Conservation (phyloP, 345 rosid species). For the Arabis alpina region DNA sequence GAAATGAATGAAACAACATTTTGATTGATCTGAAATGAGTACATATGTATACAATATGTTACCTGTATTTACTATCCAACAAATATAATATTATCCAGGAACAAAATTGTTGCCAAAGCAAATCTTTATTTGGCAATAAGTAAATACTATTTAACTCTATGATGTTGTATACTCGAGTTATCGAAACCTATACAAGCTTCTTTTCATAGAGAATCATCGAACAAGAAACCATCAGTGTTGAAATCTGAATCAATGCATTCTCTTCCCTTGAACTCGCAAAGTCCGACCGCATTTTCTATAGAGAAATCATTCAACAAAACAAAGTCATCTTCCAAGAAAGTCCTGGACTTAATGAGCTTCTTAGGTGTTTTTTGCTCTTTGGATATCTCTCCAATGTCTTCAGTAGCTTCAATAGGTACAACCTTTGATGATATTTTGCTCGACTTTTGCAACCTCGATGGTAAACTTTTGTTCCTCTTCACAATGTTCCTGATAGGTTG, state of each 20-base stretch:
- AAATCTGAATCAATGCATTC: conserved; percentile 57
- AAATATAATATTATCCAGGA: conserved; percentile 21
- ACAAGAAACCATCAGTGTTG: conserved; percentile 47
- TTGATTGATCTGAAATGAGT: conserved; percentile 4
- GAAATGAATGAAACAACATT: not conserved
- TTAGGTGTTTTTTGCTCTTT: conserved; percentile 23
- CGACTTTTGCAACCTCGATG: conserved; percentile 49
- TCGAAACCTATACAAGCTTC: conserved; percentile 2
- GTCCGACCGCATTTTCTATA: conserved; percentile 50
- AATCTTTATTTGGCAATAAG: conserved; percentile 15
- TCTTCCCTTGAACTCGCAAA: conserved; percentile 59
- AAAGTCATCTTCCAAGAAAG: conserved; percentile 48
- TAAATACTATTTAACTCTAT: conserved; percentile 8
- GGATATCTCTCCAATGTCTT: conserved; percentile 19
- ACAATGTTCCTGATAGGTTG: conserved; percentile 32
- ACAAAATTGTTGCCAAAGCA: conserved; percentile 37
- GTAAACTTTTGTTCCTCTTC: conserved; percentile 38
- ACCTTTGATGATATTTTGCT: conserved; percentile 39
- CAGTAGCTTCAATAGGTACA: conserved; percentile 44
- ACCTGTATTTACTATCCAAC: conserved; percentile 19
- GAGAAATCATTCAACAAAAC: conserved; percentile 45
- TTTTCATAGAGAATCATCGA: conserved; percentile 44
- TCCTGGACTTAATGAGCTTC: conserved; percentile 30
- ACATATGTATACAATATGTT: conserved; percentile 21
- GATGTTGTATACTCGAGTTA: not conserved